Base-by-base conservation (phyloP, 2,329 filamentous ascomycete species). In the Aspergillus awamori region DNA sequence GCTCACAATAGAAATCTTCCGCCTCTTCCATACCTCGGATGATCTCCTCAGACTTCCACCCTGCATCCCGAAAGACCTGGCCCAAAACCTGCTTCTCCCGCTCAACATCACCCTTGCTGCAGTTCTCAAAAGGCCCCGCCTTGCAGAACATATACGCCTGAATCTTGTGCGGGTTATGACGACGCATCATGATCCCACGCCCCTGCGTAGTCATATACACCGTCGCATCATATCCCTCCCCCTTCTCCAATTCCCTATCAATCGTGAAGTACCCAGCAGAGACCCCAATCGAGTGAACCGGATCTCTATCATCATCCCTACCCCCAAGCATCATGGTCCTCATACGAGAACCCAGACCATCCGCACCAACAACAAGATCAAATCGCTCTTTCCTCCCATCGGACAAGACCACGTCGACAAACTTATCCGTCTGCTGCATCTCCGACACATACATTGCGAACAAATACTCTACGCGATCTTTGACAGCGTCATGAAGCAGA, bases 1-100 rank as follows among this genome's bases (percentile, higher is more conserved):
- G 71, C 56, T 79, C 74, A 52, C 76, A 75, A 65, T 84, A 84
- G 58, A 84, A 84, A 64, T 84, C 79, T 65, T 76, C 58, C 53
- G 74, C 43, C 2, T 66, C 59, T 5, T 74, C 65, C 69, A 87
- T 72, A 0, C 69, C 76, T 2, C 77, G 66, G 1, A 87, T 36
- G 1, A 86, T 66, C 15, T 80, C 64, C 0, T 78, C 67, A 0
- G 75, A 68, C 59, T 81, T 68, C 83, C 82, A 86, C 1, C 81
- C 82, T 0, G 74, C 74, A 48, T 76, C 80, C 1, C 67, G 63
- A 57, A 83, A 80, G 0, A 79, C 58, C 24, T 80, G 72, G 2
- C 71, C 65, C 57, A 81, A 67, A 1, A 75, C 74, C 2, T 68
- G 68, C 13, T 58, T 68, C 3, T 67, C 65, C 13, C 69, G 65